Evolutionary conservation across 441 rosid genomes (phyloP).

Genomic region (Mallotus japonicus): DNA sequence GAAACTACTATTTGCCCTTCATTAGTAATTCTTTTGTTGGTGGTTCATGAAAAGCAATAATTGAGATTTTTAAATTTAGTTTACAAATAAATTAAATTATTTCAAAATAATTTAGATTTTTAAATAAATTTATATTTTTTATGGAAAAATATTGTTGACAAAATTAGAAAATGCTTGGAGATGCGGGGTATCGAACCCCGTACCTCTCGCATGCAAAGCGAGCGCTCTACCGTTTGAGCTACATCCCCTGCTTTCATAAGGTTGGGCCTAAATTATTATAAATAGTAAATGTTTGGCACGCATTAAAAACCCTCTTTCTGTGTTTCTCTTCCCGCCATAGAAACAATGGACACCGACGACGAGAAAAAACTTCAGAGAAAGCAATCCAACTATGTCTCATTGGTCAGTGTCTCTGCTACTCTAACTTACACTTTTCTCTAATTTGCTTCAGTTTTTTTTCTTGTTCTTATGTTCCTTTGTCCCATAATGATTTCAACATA

Average conservation of each 20-base stretch:
- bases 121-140: no score
- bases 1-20: no score
- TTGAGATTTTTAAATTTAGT: no score
- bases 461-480: background rate
- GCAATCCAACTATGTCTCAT: slow-evolving; percentile 42
- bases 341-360: slow-evolving; percentile 51
- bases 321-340: slow-evolving; percentile 64
- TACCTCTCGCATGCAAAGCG: slow-evolving; percentile 99
- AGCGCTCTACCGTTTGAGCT: slow-evolving; percentile 99
- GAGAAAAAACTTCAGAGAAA: slow-evolving; percentile 47
- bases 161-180: slow-evolving; percentile 38
- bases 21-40: no score
- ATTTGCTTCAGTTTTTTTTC: background rate
- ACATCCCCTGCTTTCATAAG: slow-evolving; percentile 50
- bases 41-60: no score
- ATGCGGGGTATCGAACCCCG: slow-evolving; percentile 95
- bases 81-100: no score
- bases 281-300: background rate
- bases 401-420: slow-evolving; percentile 33
- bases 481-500: background rate
- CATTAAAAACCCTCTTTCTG: background rate
- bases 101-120: no score
- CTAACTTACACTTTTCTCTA: background rate
- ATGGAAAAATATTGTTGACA: no score
- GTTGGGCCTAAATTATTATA: no score